Percentiles rank a stretch among this genome's conserved stretches.
These are phyloP conservation scores for Endoconidiophora polonica DNA, from an alignment of 2,329 filamentous ascomycete genomes.

Conservation along the genomic window DNA sequence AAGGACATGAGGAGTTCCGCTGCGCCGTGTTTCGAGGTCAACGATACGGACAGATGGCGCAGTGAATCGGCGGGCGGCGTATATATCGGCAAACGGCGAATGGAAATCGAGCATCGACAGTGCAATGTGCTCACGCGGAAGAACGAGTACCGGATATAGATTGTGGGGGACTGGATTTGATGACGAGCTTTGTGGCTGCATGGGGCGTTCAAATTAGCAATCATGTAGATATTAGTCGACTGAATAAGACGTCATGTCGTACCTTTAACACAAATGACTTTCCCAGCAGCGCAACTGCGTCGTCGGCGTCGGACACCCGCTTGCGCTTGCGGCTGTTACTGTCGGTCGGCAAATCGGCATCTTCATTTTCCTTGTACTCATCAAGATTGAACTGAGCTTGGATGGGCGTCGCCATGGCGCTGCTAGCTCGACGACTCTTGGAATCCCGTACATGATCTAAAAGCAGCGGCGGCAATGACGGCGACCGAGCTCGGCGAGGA, in stretches of 20 bases:
- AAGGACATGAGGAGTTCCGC: slow-evolving; percentile 37
- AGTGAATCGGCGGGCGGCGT: slow-evolving; percentile 36
- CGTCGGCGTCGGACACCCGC: slow-evolving; percentile 8
- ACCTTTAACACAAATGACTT: slow-evolving; percentile 8
- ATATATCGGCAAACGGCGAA: slow-evolving; percentile 30
- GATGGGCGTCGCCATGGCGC: slow-evolving; percentile 1
- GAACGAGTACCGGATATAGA: slow-evolving; percentile 43
- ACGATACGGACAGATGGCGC: slow-evolving; percentile 46
- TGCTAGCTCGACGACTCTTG: slow-evolving; percentile 1
- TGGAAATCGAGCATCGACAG: slow-evolving; percentile 45
- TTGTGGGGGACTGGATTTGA: slow-evolving; percentile 35
- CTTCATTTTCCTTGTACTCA: slow-evolving; percentile 2
- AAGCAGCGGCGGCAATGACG: slow-evolving; percentile 7
- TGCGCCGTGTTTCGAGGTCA: slow-evolving; percentile 44
- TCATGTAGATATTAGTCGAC: background rate
- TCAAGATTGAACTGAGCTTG: slow-evolving; percentile 4
- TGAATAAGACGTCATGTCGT: background rate
- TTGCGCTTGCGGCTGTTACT: slow-evolving; percentile 8
- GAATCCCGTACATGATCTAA: background rate
- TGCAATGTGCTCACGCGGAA: slow-evolving; percentile 42
- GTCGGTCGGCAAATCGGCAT: background rate
- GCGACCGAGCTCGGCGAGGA: slow-evolving; percentile 4
- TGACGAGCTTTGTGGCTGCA: slow-evolving; percentile 38
- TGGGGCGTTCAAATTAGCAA: background rate
- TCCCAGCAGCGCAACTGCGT: slow-evolving; percentile 7